These are phyloP conservation scores for Apiotrichum veenhuisii DNA, from an alignment of 1,284 basidiomycete species.

Conservation along the genomic window DNA sequence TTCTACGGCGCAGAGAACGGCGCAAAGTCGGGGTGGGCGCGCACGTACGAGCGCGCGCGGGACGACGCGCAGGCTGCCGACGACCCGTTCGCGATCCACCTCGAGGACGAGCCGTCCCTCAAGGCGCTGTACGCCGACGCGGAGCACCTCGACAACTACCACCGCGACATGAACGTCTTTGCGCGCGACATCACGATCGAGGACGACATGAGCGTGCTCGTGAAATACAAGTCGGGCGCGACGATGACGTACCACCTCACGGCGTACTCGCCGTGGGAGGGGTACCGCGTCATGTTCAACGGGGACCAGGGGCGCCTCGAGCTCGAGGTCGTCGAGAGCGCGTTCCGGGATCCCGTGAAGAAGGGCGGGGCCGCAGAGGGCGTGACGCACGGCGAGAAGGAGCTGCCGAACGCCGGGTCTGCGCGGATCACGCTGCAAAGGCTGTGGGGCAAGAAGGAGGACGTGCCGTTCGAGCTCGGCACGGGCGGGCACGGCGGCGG, in stretches of 20 bases:
- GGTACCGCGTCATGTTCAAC: constrained; percentile 59
- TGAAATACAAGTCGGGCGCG: constrained; percentile 55
- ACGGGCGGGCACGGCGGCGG: constrained; percentile 57
- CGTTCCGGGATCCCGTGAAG: constrained; percentile 25
- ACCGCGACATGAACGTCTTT: constrained; percentile 53
- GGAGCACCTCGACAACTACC: constrained; percentile 54
- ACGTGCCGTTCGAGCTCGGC: constrained; percentile 52
- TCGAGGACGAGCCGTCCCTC: constrained; percentile 54
- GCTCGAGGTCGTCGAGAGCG: constrained; percentile 56
- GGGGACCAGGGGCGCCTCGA: constrained; percentile 57
- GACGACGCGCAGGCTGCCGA: constrained; percentile 52
- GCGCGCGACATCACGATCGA: constrained; percentile 57
- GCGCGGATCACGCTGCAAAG: constrained; percentile 54
- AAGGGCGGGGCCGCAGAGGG: constrained; percentile 28
- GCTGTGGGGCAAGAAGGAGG: constrained; percentile 53
- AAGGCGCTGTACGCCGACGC: constrained; percentile 53
- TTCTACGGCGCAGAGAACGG: constrained; percentile 57
- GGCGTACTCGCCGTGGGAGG: constrained; percentile 51
- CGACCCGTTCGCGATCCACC: constrained; percentile 57
- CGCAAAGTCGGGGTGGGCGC: constrained; percentile 55
- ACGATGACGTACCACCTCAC: constrained; percentile 59
- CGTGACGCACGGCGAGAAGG: constrained; percentile 51
- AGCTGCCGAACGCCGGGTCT: constrained; percentile 54
- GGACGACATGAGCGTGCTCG: constrained; percentile 58
- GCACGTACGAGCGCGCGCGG: constrained; percentile 52